Conservation (phyloP, 768 basidiomycete species). For the Sarcomyxa edulis region DNA sequence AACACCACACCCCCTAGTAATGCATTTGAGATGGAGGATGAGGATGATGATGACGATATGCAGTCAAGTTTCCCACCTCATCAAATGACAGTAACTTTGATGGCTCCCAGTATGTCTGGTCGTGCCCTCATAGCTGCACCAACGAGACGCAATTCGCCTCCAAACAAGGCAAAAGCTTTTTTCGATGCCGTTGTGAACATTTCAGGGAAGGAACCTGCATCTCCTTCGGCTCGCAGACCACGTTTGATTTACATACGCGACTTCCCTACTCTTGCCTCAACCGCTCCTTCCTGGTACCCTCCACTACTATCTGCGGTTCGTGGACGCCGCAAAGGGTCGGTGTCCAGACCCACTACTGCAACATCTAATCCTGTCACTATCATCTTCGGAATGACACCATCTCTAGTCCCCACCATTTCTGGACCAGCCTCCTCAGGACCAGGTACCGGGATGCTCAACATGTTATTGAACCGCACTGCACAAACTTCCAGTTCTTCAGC, state of each 20-base stretch:
- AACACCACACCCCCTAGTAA: conserved; percentile 12
- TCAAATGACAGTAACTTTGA: conserved; percentile 37
- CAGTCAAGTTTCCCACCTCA: conserved; percentile 25
- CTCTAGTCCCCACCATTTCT: conserved; percentile 48
- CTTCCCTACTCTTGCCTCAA: conserved; percentile 67
- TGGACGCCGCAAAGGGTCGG: conserved; percentile 61
- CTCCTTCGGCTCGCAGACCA: conserved; percentile 33
- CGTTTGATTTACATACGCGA: conserved; percentile 84
- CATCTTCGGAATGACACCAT: conserved; percentile 82
- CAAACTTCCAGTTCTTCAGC: conserved; percentile 24
- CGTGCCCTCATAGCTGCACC: conserved; percentile 36
- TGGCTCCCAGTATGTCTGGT: conserved; percentile 29
- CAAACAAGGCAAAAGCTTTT: conserved; percentile 60
- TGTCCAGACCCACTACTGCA: conserved; percentile 54
- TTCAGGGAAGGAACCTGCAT: conserved; percentile 21
- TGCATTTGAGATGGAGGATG: conserved; percentile 38
- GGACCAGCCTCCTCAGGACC: conserved; percentile 19
- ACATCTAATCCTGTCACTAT: conserved; percentile 72
- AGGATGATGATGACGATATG: conserved; percentile 31
- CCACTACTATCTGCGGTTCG: conserved; percentile 76
- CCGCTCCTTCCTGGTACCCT: conserved; percentile 77
- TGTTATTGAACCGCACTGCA: conserved; percentile 39
- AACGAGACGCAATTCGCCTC: conserved; percentile 37
- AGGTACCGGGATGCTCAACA: conserved; percentile 32
- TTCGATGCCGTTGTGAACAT: conserved; percentile 76